Evolutionary conservation across 2,329 filamentous ascomycete species (phyloP), one percentile per base, ranked within the genome.

Genomic region (Didymella arachidicola): DNA sequence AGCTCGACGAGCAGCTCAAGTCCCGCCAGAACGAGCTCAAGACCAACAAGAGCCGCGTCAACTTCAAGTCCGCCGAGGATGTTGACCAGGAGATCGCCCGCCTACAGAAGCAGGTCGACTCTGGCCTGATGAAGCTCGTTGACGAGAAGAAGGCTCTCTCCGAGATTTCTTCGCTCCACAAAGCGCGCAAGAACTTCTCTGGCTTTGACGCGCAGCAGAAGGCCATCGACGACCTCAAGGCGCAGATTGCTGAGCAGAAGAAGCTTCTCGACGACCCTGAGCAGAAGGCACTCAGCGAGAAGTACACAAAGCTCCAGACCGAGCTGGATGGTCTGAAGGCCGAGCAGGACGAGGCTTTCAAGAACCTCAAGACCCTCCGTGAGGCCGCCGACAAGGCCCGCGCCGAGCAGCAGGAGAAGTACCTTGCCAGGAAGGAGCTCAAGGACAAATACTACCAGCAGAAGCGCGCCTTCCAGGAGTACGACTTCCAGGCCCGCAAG

Each of bases 121-220:
- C 88, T 34, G 94, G 94, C 65, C 90, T 86, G 77, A 93, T 99
- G 90, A 96, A 93, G 81, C 83, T 99, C 50, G 95, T 98, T 11
- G 95, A 99, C 71, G 95, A 98, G 86, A 96, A 92, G 84, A 98
- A 97, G 86, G 89, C 92, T 8, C 84, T 98, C 19, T 81, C 86
- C 49, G 92, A 97, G 71, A 89, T 97, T 70, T 91, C 90, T 47
- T 89, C 82, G 76, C 82, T 98, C 67, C 89, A 90, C 79, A 96
- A 96, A 83, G 86, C 90, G 73, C 91, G 91, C 81, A 98, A 97
- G 87, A 90, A 87, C 79, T 97, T 99, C 77, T 87, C 88, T 58
- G 86, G 88, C 62, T 90, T 98, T 72, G 92, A 96, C 60, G 88
- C 90, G 59, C 84, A 88, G 32, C 91, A 98, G 80, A 96, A 96